Percentiles rank a stretch among this genome's conserved stretches.
Conservation (phyloP, 1,284 basidiomycete species). For the Wallemia ichthyophaga region DNA sequence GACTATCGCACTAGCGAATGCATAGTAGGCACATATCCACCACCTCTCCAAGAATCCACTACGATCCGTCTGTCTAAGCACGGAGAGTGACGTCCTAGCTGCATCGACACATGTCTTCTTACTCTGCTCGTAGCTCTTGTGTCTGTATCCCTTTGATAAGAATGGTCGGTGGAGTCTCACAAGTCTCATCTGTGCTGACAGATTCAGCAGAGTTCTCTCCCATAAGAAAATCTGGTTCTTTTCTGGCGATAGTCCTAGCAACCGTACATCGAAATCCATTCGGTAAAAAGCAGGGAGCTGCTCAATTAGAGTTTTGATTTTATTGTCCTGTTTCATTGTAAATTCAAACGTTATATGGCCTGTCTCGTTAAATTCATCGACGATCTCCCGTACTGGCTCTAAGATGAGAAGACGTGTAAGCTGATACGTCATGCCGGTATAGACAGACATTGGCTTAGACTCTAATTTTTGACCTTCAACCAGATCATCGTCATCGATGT, state of each 20-base stretch:
- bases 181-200: conserved; percentile 16
- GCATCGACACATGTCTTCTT: conserved; percentile 18
- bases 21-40: conserved; percentile 9
- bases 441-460: conserved; percentile 13
- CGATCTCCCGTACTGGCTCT: neutral
- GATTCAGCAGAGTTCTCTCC: conserved; percentile 17
- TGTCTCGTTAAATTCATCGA: neutral
- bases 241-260: conserved; percentile 9
- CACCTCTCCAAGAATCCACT: conserved; percentile 18
- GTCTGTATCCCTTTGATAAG: conserved; percentile 6
- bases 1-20: conserved; percentile 14
- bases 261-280: conserved; percentile 10
- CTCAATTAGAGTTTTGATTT: conserved; percentile 16
- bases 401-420: conserved; percentile 16
- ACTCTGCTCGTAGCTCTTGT: conserved; percentile 14
- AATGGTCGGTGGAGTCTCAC: conserved; percentile 6
- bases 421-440: conserved; percentile 18
- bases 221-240: conserved; percentile 16
- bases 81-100: conserved; percentile 15
- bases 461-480: conserved; percentile 15
- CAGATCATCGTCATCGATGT: conserved; percentile 17
- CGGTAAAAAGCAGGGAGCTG: conserved; percentile 17
- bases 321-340: conserved; percentile 13
- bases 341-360: neutral
- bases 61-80: conserved; percentile 15